Conservation (phyloP, 2,329 filamentous ascomycete species). For the Seiridium cupressi region DNA sequence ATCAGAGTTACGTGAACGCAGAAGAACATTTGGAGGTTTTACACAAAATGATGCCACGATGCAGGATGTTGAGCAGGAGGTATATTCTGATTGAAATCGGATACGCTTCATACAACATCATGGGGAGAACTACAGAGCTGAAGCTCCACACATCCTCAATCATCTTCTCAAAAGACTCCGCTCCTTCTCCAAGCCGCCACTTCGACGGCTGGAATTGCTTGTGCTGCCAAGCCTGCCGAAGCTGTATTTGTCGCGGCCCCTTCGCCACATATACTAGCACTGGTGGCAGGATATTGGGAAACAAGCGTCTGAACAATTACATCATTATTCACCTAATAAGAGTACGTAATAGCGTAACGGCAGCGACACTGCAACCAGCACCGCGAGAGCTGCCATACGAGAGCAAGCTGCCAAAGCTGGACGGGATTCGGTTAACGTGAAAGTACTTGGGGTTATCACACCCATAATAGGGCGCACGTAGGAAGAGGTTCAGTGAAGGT, state of each 20-base stretch:
- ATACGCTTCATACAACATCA: background rate
- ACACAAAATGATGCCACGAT: background rate
- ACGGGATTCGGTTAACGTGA: background rate
- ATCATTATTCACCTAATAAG: too few species aligned
- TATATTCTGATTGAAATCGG: background rate
- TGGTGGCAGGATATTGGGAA: too few species aligned
- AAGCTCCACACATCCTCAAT: background rate
- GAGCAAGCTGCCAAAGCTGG: background rate
- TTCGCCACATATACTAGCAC: background rate
- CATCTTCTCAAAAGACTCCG: background rate
- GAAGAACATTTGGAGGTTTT: background rate
- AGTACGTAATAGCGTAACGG: too few species aligned
- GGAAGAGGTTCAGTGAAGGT: background rate
- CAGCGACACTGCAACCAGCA: background rate
- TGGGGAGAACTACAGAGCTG: background rate
- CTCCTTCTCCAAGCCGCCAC: background rate
- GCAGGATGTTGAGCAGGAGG: background rate
- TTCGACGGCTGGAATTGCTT: background rate
- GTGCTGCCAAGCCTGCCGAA: background rate
- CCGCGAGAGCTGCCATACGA: background rate
- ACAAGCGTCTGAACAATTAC: too few species aligned
- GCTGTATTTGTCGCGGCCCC: background rate
- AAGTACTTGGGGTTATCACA: background rate
- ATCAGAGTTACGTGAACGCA: background rate
- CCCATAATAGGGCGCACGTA: background rate